These are phyloP conservation scores for Bertia moriformis DNA, from an alignment of 2,329 filamentous ascomycete species.

Conservation along the genomic window DNA sequence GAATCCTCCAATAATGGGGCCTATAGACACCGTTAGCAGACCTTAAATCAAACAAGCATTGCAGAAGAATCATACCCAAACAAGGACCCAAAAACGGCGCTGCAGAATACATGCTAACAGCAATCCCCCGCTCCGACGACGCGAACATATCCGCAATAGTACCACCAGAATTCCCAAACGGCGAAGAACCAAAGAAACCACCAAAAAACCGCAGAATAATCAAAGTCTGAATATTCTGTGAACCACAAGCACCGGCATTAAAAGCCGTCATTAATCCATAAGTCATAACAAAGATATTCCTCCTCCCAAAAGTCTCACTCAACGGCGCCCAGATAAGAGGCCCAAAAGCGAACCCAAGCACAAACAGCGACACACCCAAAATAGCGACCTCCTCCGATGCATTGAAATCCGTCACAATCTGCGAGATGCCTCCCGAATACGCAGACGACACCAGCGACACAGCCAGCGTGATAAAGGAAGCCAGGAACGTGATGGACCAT, in stretches of 20 bases:
- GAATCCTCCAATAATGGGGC: constrained; percentile 59
- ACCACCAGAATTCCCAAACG: constrained; percentile 54
- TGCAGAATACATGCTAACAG: constrained; percentile 43
- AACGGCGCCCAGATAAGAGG: constrained; percentile 61
- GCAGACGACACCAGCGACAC: constrained; percentile 59
- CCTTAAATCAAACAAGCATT: too few relatives aligned
- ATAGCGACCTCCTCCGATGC: constrained; percentile 50
- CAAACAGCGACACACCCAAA: constrained; percentile 54
- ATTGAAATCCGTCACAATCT: constrained; percentile 39
- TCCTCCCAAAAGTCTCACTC: constrained; percentile 57
- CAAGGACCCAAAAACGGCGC: constrained; percentile 53
- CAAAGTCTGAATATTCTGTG: constrained; percentile 56
- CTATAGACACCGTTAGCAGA: too few relatives aligned
- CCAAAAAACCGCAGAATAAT: constrained; percentile 60
- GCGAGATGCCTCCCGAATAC: constrained; percentile 39
- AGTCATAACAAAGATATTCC: too few relatives aligned
- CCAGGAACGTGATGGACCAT: constrained; percentile 31
- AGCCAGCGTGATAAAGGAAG: constrained; percentile 32
- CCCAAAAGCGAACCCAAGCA: constrained; percentile 57
- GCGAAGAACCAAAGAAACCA: constrained; percentile 59
- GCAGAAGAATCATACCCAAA: too few relatives aligned
- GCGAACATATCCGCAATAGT: constrained; percentile 62
- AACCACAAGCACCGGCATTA: constrained; percentile 54
- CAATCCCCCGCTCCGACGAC: constrained; percentile 42
- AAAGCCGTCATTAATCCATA: constrained; percentile 43